Evolutionary conservation across 768 basidiomycete species (phyloP).

Genomic region (Calocera viscosa): DNA sequence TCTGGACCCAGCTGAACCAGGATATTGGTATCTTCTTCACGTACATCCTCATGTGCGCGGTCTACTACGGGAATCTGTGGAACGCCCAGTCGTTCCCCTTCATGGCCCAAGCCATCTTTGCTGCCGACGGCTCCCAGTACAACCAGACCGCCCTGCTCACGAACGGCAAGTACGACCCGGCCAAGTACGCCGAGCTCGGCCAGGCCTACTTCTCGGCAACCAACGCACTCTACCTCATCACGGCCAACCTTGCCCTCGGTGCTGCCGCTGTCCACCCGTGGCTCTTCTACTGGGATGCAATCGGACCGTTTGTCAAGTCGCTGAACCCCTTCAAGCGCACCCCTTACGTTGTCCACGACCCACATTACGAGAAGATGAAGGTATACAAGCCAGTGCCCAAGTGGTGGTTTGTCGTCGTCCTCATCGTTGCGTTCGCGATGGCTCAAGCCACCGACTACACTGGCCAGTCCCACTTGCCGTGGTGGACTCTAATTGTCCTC

Average conservation of each 20-base stretch:
- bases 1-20: conserved; percentile 22
- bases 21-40: conserved; percentile 17
- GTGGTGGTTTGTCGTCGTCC: conserved; percentile 20
- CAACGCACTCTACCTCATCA: conserved; percentile 17
- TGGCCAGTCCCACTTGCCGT: conserved; percentile 18
- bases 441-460: conserved; percentile 13
- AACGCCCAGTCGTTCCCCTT: conserved; percentile 25
- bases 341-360: conserved; percentile 13
- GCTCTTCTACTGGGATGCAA: conserved; percentile 16
- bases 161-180: conserved; percentile 17
- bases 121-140: conserved; percentile 20
- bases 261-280: conserved; percentile 21
- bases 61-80: conserved; percentile 23
- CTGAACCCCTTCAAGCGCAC: conserved; percentile 15
- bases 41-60: conserved; percentile 20
- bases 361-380: conserved; percentile 17
- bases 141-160: conserved; percentile 21
- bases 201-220: conserved; percentile 19
- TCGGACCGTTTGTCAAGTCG: conserved; percentile 16
- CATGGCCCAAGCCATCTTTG: conserved; percentile 24
- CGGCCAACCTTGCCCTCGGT: conserved; percentile 22
- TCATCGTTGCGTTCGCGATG: conserved; percentile 12
- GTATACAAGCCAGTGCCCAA: conserved; percentile 18
- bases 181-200: conserved; percentile 16
- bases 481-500: conserved; percentile 21